phyloP scores from a whole-genome alignment of 345 rosid species.

The Tarenaya hassleriana region DNA sequence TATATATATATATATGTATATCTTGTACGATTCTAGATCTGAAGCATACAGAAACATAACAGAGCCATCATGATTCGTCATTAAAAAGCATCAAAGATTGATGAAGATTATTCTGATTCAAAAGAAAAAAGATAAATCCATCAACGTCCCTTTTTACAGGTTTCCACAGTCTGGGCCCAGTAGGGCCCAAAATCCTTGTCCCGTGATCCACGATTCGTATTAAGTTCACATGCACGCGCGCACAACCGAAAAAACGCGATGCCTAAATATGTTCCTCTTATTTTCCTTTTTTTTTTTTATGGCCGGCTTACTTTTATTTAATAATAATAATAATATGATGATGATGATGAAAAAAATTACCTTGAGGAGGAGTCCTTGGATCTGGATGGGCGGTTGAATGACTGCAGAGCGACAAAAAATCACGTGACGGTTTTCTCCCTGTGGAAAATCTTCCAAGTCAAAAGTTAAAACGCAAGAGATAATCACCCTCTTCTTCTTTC shows the following conservation, averaged over 20 bases:
- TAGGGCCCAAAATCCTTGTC: slow-evolving; percentile 13
- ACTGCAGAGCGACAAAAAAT: slow-evolving; percentile 83
- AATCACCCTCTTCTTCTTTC: background rate
- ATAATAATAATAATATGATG: background rate
- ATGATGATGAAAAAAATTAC: slow-evolving; percentile 31
- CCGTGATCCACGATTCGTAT: slow-evolving; percentile 25
- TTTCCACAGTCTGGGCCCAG: slow-evolving; percentile 21
- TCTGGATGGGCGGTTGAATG: slow-evolving; percentile 71
- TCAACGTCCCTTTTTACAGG: slow-evolving; percentile 16
- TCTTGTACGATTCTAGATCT: too few species aligned
- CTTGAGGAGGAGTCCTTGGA: slow-evolving; percentile 75
- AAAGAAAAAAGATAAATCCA: background rate
- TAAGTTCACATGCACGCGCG: slow-evolving; percentile 44
- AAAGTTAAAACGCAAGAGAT: slow-evolving; percentile 18
- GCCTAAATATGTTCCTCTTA: slow-evolving; percentile 19
- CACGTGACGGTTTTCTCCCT: slow-evolving; percentile 86
- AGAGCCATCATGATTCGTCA: background rate
- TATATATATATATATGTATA: too few species aligned
- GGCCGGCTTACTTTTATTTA: background rate
- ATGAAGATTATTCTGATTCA: background rate
- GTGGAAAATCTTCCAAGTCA: slow-evolving; percentile 37
- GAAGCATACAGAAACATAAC: background rate
- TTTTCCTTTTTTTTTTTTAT: background rate
- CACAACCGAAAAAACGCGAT: slow-evolving; percentile 38
- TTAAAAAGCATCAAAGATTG: too few species aligned